Conservation (phyloP, 2,329 filamentous ascomycete genomes). For the Davidsoniella virescens region DNA sequence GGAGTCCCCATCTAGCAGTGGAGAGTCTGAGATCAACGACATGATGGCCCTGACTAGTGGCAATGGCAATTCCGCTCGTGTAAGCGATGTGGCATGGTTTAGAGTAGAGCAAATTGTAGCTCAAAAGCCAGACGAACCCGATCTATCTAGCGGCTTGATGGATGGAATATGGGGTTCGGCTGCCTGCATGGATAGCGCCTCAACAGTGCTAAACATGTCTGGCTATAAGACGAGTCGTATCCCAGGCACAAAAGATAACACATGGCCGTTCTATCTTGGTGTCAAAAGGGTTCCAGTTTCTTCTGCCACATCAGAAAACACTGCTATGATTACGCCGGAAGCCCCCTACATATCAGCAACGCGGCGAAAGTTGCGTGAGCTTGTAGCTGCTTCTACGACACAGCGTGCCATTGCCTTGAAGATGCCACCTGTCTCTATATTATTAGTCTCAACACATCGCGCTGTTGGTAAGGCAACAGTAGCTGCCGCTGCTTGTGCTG, state of each 20-base stretch:
- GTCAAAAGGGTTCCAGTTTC: conserved; percentile 47
- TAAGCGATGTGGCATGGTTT: conserved; percentile 73
- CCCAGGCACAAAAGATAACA: conserved; percentile 57
- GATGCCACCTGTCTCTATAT: conserved; percentile 73
- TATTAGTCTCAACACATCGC: conserved; percentile 81
- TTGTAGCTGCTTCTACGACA: conserved; percentile 80
- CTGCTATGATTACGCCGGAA: conserved; percentile 27
- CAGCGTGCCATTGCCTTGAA: conserved; percentile 71
- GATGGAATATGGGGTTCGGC: conserved; percentile 72
- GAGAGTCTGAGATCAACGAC: conserved; percentile 54
- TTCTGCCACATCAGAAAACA: conserved; percentile 16
- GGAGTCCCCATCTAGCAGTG: conserved; percentile 42
- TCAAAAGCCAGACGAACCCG: conserved; percentile 31
- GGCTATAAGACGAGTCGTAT: conserved; percentile 72
- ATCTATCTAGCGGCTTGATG: conserved; percentile 30
- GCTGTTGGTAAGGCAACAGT: conserved; percentile 83
- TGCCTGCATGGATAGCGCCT: conserved; percentile 69
- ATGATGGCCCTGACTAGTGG: conserved; percentile 28
- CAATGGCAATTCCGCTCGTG: conserved; percentile 19
- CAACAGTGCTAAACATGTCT: conserved; percentile 80
- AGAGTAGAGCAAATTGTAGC: conserved; percentile 60
- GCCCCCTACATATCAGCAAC: conserved; percentile 40
- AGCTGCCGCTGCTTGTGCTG: conserved; percentile 60
- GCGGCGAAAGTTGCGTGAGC: conserved; percentile 59
- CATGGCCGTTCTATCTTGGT: conserved; percentile 83